Conservation (phyloP, 305 asterid species). For the Fraxinus baroniana region DNA sequence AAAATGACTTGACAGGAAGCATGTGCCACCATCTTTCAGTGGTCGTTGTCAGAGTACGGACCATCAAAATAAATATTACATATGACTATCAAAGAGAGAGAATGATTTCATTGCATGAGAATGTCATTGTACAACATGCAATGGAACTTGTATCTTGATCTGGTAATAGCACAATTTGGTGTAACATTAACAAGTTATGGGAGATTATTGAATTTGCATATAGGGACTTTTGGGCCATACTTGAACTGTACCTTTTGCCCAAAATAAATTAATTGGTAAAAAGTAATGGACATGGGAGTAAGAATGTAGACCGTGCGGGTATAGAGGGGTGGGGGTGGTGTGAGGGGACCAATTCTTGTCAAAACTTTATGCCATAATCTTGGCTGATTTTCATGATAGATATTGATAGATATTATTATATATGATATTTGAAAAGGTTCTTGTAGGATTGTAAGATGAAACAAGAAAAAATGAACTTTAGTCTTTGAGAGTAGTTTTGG, state of each 20-base stretch:
- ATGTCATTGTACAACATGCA: constrained; percentile 29
- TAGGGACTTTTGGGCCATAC: constrained; percentile 23
- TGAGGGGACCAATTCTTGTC: not conserved
- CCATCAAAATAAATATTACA: constrained; percentile 45
- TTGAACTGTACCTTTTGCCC: constrained; percentile 26
- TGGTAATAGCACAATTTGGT: not conserved
- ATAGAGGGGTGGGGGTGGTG: not conserved
- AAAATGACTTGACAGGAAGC: constrained; percentile 69
- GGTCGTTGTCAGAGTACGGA: constrained; percentile 88
- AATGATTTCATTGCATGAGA: constrained; percentile 1
- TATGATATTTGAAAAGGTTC: not conserved
- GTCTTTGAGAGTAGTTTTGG: not conserved
- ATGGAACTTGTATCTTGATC: constrained; percentile 24
- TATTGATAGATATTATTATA: not conserved
- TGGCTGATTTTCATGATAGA: not conserved
- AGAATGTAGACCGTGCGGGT: not conserved
- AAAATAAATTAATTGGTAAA: not conserved
- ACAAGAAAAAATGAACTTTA: not conserved
- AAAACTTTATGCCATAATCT: not conserved
- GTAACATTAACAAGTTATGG: not conserved
- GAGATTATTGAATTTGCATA: not conserved
- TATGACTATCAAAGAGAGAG: constrained; percentile 37
- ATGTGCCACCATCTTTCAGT: constrained; percentile 90
- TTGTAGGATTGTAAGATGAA: not conserved
- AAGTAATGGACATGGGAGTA: not conserved